Evolutionary conservation across 371 early-diverging fungal species (phyloP), one percentile per base, ranked within the genome.

Genomic region (Gilbertella persicaria): DNA sequence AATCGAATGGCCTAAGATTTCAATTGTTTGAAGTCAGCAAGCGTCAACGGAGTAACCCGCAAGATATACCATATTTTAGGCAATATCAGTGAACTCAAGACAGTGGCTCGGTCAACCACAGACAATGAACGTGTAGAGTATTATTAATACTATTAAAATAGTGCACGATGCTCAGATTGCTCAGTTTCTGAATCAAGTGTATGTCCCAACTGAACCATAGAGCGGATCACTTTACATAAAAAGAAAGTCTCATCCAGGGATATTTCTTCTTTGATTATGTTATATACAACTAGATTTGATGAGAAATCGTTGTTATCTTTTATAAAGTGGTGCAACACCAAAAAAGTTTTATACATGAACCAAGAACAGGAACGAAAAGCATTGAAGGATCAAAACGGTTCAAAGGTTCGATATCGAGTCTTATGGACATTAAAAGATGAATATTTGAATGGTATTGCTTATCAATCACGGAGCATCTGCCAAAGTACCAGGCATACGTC

Each of bases 311-410:
- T 24, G 21, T 21, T 38, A 50, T 21, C 50, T 38, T 48, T 50
- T 40, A 38, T 38, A 38, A 50, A 36, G 17, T 38, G 50, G 40
- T 50, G 40, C 45, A 45, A 17, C 38, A 20, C 40, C 36, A 50
- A 36, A 37, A 48, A 48, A 50, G 51, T 50, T 50, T 50, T 50
- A 50, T 50, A 42, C 40, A 43, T 52, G 28, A 40, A 52, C 44
- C 30, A 52, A 30, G 35, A 26, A 52, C 42, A 40, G 20, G 52
- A 52, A 43, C 40, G 42, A 52, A 35, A 42, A 30, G 21, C 16
- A 48, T 25, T 48, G 50, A 38, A 40, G 26, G 36, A 36, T 47
- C 47, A 51, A 42, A 51, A 29, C 14, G 43, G 51, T 29, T 51
- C 43, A 42, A 42, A 42, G 44, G 35, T 20, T 44, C 53, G 53